Evolutionary conservation across 192 early-diverging fungal species (phyloP), one percentile per base, ranked within the genome.

Genomic region (Rhizoclosmatium sp.): DNA sequence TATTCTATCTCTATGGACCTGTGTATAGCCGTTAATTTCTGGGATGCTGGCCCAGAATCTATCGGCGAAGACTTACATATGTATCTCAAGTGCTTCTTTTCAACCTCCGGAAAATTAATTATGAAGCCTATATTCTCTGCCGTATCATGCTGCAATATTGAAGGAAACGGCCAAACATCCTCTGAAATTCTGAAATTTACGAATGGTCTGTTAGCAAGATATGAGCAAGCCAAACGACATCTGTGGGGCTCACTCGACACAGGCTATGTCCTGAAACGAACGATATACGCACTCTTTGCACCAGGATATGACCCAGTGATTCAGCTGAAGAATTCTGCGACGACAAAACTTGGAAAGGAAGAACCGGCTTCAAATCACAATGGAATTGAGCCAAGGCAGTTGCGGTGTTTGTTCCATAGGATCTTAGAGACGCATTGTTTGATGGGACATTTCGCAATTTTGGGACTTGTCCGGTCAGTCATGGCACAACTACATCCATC

Each of bases 11-110:
- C 89, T 5, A 91, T 94, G 92, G 88, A 92, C 51, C 83, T 94
- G 16, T 91, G 90, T 44, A 82, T 91, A 45, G 61, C 86, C 47
- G 92, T 94, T 60, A 88, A 89, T 51, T 93, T 91, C 78, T 94
- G 93, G 93, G 93, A 94, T 80, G 86, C 90, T 45, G 89, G 91
- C 59, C 87, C 90, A 31, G 92, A 94, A 83, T 86, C 92, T n/a
- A 91, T 93, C 47, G 93, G 92, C 39, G 93, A 94, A 80, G 93
- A 94, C 85, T 84, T 94, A 86, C 93, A 94, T 82, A 94, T 93
- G 92, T 92, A 90, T 87, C 82, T 94, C 42, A 93, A 93, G 82
- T 92, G 91, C 78, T 93, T 93, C 81, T 93, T 93, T 81, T 85
- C 87, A 69, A 93, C 93, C 12, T 79, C 85, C 45, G 93, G 93